These are phyloP conservation scores for Xylariaceae sp. DNA, from an alignment of 2,329 filamentous ascomycete species.

Conservation along the genomic window DNA sequence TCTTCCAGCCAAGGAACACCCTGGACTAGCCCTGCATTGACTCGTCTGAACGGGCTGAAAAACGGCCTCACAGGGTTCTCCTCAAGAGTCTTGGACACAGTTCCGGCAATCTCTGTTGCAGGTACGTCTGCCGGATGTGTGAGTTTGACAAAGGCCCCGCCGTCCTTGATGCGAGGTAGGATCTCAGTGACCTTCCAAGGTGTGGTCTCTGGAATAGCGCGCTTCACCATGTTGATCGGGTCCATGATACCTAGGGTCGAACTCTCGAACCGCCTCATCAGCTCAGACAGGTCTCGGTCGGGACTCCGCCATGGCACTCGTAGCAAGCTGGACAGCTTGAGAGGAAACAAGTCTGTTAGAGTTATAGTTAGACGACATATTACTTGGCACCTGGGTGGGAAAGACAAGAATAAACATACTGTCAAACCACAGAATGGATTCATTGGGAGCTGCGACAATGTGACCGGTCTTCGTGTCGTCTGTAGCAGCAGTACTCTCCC, in stretches of 20 bases:
- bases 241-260: constrained; percentile 54
- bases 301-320: constrained; percentile 49
- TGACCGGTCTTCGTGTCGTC: constrained; percentile 75
- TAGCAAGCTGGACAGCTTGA: constrained; percentile 62
- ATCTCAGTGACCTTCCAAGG: constrained; percentile 77
- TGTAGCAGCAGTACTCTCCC: constrained; percentile 45
- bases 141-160: constrained; percentile 81
- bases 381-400: neutral
- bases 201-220: constrained; percentile 64
- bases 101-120: constrained; percentile 60
- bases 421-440: constrained; percentile 88
- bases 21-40: constrained; percentile 73
- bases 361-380: constrained; percentile 3
- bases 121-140: constrained; percentile 41
- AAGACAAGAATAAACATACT: constrained; percentile 59
- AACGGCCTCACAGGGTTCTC: constrained; percentile 79
- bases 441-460: constrained; percentile 73
- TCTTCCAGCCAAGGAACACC: constrained; percentile 95
- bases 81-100: constrained; percentile 64
- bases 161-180: constrained; percentile 83
- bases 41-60: constrained; percentile 80
- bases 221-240: constrained; percentile 57
- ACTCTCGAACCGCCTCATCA: constrained; percentile 56
- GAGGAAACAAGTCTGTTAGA: constrained; percentile 75
- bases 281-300: constrained; percentile 52